Percentiles rank a stretch among this genome's conserved stretches.
phyloP scores from a whole-genome alignment of 257 asterid species.

The Vinca minor region DNA sequence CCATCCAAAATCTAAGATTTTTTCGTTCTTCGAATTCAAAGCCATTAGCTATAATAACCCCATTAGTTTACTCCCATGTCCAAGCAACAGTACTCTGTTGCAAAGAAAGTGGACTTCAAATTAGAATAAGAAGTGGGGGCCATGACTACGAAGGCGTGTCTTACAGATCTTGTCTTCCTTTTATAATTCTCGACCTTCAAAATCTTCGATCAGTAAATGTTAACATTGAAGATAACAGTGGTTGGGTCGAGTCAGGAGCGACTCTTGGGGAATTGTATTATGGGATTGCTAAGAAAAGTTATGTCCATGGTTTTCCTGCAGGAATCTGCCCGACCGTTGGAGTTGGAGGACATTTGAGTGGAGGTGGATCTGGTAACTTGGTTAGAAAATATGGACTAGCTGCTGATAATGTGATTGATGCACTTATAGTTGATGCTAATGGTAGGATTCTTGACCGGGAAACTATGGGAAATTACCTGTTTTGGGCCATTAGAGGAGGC shows the following conservation, averaged over 20 bases:
- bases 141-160: background rate
- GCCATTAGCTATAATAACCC: background rate
- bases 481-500: constrained; percentile 32
- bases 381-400: background rate
- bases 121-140: background rate
- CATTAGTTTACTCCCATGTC: background rate
- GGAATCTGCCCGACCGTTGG: constrained; percentile 2
- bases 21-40: background rate
- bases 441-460: too few species aligned
- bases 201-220: background rate
- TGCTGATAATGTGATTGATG: background rate
- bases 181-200: too few species aligned
- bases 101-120: background rate
- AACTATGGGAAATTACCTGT: constrained; percentile 17
- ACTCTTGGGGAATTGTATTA: constrained; percentile 2
- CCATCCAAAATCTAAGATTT: background rate
- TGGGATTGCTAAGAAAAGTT: background rate
- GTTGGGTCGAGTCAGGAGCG: constrained; percentile 4
- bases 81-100: background rate
- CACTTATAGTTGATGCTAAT: background rate
- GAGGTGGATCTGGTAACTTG: background rate
- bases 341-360: constrained; percentile 6
- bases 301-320: constrained; percentile 3
- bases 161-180: background rate
- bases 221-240: background rate